Evolutionary conservation across 768 basidiomycete genomes (phyloP).

Genomic region (Mycena alexandri): DNA sequence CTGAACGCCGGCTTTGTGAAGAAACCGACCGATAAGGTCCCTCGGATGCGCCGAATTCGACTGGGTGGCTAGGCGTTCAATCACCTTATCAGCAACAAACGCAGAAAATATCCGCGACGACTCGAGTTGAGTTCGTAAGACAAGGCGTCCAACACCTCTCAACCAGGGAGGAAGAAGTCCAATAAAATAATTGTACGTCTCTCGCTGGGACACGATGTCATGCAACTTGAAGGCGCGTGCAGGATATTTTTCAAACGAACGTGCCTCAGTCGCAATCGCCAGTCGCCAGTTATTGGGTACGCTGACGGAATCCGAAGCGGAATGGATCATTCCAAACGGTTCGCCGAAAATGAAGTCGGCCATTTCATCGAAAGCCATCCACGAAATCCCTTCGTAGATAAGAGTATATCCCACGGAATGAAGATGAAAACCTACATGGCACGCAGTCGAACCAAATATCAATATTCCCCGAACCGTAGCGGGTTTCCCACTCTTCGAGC

Average conservation of each 20-base stretch:
- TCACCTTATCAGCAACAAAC: conserved; percentile 61
- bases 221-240: not conserved
- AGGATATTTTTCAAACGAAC: conserved; percentile 1
- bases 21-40: conserved; percentile 29
- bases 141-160: conserved; percentile 57
- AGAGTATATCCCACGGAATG: not conserved
- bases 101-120: conserved; percentile 67
- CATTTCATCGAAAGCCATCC: conserved; percentile 76
- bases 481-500: conserved; percentile 65
- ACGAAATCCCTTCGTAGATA: conserved; percentile 22
- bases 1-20: conserved; percentile 11
- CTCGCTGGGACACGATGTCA: conserved; percentile 19
- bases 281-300: conserved; percentile 55
- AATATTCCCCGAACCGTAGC: conserved; percentile 56
- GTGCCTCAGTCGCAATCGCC: conserved; percentile 39
- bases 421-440: conserved; percentile 51
- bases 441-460: conserved; percentile 64
- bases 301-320: conserved; percentile 64
- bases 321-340: conserved; percentile 72
- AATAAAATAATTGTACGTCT: conserved; percentile 27
- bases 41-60: conserved; percentile 59
- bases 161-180: conserved; percentile 36
- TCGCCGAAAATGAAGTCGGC: conserved; percentile 71
- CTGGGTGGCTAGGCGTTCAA: conserved; percentile 65
- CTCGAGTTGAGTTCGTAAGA: conserved; percentile 54